Evolutionary conservation across 129 eudicot species (phyloP).

Genomic region (Ambrosia trifida): DNA sequence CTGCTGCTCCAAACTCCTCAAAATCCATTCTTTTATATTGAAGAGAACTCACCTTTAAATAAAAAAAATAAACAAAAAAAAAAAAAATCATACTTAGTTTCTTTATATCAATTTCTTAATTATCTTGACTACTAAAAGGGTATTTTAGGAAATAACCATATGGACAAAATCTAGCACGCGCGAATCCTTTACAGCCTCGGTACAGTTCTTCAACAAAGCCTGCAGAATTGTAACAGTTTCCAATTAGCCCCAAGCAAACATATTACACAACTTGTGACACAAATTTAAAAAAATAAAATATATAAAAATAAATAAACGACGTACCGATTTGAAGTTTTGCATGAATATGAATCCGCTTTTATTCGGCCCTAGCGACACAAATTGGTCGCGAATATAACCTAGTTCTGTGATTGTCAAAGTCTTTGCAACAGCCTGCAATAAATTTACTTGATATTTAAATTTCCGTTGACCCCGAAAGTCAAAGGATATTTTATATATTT

Average conservation of each 20-base stretch:
- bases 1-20: conserved; percentile 94
- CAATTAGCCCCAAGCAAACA: background rate
- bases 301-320: no score
- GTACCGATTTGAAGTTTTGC: conserved; percentile 83
- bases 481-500: background rate
- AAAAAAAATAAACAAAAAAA: no score
- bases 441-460: background rate
- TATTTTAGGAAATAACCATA: conserved; percentile 46
- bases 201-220: conserved; percentile 71
- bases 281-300: conserved; percentile 1
- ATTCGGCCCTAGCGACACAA: conserved; percentile 71
- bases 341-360: conserved; percentile 82
- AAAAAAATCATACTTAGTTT: background rate
- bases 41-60: conserved; percentile 81
- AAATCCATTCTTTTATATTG: conserved; percentile 83
- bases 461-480: background rate
- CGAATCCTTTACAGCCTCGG: conserved; percentile 94
- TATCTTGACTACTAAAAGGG: conserved; percentile 1
- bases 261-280: background rate
- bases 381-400: conserved; percentile 86
- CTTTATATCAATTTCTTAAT: background rate
- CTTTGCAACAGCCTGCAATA: conserved; percentile 87
- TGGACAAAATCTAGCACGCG: conserved; percentile 84
- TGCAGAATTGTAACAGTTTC: conserved; percentile 24
- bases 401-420: conserved; percentile 78